Conservation (phyloP, 192 early-diverging fungal genomes). For the Phycomyces nitens region DNA sequence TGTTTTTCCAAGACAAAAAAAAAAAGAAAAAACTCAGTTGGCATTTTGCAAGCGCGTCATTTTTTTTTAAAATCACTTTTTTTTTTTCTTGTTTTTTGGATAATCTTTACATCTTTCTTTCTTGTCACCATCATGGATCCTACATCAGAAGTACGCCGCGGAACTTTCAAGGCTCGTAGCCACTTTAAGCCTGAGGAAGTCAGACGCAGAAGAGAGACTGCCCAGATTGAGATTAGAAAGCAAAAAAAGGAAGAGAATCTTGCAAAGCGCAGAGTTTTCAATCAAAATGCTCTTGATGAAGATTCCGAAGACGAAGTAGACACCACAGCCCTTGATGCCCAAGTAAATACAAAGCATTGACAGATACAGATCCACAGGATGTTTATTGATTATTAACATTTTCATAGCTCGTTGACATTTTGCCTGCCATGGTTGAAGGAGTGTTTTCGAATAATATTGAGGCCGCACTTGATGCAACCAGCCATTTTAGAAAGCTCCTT, state of each 20-base stretch:
- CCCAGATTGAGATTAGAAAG: conserved; percentile 88
- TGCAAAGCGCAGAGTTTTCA: conserved; percentile 88
- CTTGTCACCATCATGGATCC: conserved; percentile 41
- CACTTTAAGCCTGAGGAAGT: conserved; percentile 86
- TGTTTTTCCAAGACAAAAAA: no score
- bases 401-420: neutral
- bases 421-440: conserved; percentile 76
- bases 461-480: conserved; percentile 77
- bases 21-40: no score
- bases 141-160: conserved; percentile 58
- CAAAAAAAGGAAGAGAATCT: conserved; percentile 93
- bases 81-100: no score
- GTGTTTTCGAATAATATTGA: conserved; percentile 82
- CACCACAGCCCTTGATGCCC: conserved; percentile 42
- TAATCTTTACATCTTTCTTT: neutral
- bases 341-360: no score
- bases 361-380: no score
- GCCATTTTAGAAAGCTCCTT: conserved; percentile 91
- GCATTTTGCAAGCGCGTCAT: no score
- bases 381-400: neutral
- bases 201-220: conserved; percentile 87
- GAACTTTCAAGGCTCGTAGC: conserved; percentile 85
- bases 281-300: conserved; percentile 50
- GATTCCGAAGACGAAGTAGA: conserved; percentile 79
- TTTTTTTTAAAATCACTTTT: no score